Evolutionary conservation across 2,329 filamentous ascomycete species (phyloP).

Genomic region (Claviceps capensis): DNA sequence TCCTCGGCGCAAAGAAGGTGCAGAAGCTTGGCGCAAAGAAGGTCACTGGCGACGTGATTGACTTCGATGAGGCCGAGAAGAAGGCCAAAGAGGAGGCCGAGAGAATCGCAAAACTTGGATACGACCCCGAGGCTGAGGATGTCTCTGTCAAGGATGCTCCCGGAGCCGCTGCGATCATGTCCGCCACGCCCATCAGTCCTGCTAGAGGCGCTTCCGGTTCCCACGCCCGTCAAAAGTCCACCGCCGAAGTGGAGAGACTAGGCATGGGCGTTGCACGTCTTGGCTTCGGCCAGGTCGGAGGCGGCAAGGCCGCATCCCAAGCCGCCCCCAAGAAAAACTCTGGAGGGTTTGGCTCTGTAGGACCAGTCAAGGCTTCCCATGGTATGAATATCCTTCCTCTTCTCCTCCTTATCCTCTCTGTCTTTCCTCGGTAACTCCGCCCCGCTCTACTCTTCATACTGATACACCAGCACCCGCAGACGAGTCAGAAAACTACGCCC

Average conservation of each 20-base stretch:
- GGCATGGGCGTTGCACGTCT: constrained; percentile 80
- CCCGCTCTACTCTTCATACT: not conserved
- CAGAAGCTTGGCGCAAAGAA: constrained; percentile 91
- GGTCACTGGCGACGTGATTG: constrained; percentile 63
- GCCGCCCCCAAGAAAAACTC: constrained; percentile 55
- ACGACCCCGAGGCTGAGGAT: constrained; percentile 80
- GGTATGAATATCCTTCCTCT: constrained; percentile 33
- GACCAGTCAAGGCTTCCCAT: constrained; percentile 55
- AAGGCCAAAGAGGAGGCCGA: constrained; percentile 97
- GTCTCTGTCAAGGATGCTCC: constrained; percentile 32
- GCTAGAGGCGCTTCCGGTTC: constrained; percentile 41
- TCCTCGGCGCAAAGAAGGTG: constrained; percentile 74
- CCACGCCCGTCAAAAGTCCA: constrained; percentile 45
- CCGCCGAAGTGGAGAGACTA: constrained; percentile 72
- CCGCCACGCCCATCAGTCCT: constrained; percentile 65
- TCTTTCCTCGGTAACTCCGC: too few relatives aligned
- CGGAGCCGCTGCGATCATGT: constrained; percentile 47
- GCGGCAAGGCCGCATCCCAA: constrained; percentile 39
- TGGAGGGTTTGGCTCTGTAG: constrained; percentile 77
- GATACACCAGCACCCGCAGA: constrained; percentile 24
- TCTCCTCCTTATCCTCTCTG: not conserved
- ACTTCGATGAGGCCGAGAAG: constrained; percentile 95
- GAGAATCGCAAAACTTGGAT: constrained; percentile 86
- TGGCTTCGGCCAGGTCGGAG: constrained; percentile 76
- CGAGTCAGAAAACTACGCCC: constrained; percentile 72